phyloP scores from a whole-genome alignment of 179 eudicot genomes.

The Silene coronaria region DNA sequence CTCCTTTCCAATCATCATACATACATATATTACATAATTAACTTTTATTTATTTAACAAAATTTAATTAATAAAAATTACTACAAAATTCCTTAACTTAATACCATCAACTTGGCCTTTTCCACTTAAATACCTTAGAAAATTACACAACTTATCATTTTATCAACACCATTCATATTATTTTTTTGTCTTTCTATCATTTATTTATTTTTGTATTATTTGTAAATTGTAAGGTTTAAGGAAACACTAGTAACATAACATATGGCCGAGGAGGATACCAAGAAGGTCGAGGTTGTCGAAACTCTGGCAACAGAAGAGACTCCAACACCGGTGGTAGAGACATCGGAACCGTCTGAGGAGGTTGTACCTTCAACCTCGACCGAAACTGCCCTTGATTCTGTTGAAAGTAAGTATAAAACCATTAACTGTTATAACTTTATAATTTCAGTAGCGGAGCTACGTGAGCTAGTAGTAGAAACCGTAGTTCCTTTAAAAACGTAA shows the following conservation, averaged over 20 bases:
- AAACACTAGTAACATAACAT: neutral
- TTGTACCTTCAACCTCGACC: neutral
- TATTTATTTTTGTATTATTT: neutral
- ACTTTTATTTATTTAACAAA: neutral
- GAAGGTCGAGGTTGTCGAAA: conserved; percentile 20
- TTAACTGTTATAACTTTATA: neutral
- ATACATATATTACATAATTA: neutral
- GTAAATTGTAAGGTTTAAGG: conserved; percentile 1
- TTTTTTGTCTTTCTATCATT: neutral
- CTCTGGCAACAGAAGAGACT: conserved; percentile 15
- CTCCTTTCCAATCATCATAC: conserved; percentile 7
- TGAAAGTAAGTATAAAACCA: conserved; percentile 39
- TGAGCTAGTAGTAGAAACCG: too few relatives aligned
- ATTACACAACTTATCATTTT: neutral
- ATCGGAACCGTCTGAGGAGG: neutral
- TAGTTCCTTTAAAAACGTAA: too few relatives aligned
- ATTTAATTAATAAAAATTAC: neutral
- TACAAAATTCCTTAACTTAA: neutral
- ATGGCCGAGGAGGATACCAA: conserved; percentile 30
- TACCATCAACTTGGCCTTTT: neutral
- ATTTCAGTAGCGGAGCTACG: too few relatives aligned
- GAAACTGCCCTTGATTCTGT: conserved; percentile 21
- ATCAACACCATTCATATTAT: neutral
- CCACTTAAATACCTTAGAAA: neutral
- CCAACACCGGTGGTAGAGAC: conserved; percentile 18